A percentile compares a stretch with the other conserved stretches of the same genome.
These are phyloP conservation scores for Tuber aestivum DNA, from an alignment of 495 filamentous ascomycete genomes.

Conservation along the genomic window DNA sequence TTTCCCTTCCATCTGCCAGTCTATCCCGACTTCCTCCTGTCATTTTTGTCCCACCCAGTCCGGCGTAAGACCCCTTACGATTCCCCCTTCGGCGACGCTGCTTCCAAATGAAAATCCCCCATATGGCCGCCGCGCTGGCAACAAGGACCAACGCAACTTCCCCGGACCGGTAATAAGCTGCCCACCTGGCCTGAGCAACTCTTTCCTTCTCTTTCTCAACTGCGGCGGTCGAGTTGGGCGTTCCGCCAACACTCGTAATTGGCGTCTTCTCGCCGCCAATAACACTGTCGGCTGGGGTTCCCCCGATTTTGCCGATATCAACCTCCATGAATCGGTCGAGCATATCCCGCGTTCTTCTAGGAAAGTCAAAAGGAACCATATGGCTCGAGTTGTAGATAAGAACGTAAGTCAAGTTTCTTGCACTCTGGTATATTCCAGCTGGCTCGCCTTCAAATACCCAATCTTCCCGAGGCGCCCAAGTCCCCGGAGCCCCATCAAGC, in stretches of 20 bases:
- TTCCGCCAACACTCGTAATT: conserved; percentile 76
- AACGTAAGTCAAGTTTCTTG: conserved; percentile 91
- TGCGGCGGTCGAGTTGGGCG: conserved; percentile 65
- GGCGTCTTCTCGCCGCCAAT: conserved; percentile 87
- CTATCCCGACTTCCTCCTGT: conserved; percentile 50
- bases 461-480: conserved; percentile 81
- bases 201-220: conserved; percentile 66
- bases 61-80: conserved; percentile 39
- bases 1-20: conserved; percentile 44
- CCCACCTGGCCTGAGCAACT: conserved; percentile 80
- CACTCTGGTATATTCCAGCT: conserved; percentile 88
- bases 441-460: conserved; percentile 92
- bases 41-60: conserved; percentile 37
- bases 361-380: conserved; percentile 94
- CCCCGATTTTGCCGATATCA: conserved; percentile 86
- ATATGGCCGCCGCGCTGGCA: conserved; percentile 64
- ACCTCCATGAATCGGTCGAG: conserved; percentile 92
- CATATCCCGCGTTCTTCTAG: conserved; percentile 87
- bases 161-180: conserved; percentile 84
- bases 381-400: conserved; percentile 92
- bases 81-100: conserved; percentile 55
- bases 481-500: conserved; percentile 62
- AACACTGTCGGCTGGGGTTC: conserved; percentile 70
- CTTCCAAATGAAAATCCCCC: conserved; percentile 83
- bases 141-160: conserved; percentile 86